Conservation (phyloP, 164 flowering plant species). For the Houttuynia cordata region DNA sequence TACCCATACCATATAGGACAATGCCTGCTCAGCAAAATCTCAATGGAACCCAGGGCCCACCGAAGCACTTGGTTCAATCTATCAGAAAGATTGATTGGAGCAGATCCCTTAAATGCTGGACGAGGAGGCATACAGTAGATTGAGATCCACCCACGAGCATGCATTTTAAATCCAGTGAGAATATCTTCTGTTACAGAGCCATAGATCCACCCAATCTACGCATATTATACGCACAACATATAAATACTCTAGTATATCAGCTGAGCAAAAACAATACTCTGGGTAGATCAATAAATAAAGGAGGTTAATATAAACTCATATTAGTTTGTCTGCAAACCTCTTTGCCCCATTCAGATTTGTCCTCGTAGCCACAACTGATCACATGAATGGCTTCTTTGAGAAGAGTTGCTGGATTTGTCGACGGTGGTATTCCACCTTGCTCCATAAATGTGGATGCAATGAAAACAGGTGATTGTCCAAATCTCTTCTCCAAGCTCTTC, state of each 20-base stretch:
- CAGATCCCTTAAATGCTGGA: conserved; percentile 98
- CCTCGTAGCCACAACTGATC: conserved; percentile 97
- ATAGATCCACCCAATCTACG: conserved; percentile 98
- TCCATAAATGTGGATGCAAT: conserved; percentile 96
- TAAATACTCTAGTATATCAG: not conserved
- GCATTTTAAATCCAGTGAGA: conserved; percentile 97
- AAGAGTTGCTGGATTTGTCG: conserved; percentile 82
- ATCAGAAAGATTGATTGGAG: conserved; percentile 99
- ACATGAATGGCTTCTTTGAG: conserved; percentile 97
- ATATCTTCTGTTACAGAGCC: conserved; percentile 99
- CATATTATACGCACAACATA: not conserved
- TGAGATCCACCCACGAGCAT: conserved; percentile 96
- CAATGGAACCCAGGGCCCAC: conserved; percentile 97
- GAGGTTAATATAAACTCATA: not conserved
- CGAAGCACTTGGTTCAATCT: conserved; percentile 95
- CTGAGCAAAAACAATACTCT: too few relatives aligned
- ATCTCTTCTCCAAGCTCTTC: conserved; percentile 86
- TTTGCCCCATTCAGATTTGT: conserved; percentile 98
- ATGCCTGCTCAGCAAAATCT: conserved; percentile 90
- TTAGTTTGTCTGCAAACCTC: conserved; percentile 43
- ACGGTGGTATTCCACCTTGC: conserved; percentile 90
- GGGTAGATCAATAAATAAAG: not conserved
- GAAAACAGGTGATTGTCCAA: conserved; percentile 95
- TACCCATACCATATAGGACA: conserved; percentile 99
- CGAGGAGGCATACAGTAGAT: conserved; percentile 94